These are phyloP conservation scores for Pittosporum tobira DNA, from an alignment of 129 eudicot genomes.

Conservation along the genomic window DNA sequence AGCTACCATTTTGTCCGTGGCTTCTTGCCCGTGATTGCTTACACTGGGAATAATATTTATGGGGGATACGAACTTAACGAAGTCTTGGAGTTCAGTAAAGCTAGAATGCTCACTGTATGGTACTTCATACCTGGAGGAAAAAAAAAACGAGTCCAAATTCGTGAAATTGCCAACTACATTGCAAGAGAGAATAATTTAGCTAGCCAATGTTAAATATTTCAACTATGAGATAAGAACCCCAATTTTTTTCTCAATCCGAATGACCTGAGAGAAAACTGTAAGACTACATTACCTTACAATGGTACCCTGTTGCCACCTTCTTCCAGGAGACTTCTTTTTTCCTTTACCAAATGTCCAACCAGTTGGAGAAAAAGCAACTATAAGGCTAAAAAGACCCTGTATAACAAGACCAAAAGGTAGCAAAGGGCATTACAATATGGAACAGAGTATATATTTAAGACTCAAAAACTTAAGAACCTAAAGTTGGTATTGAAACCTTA, in stretches of 20 bases:
- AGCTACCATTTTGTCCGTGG: slow-evolving; percentile 50
- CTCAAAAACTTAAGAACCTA: neutral
- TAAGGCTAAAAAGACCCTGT: slow-evolving; percentile 69
- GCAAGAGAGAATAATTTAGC: neutral
- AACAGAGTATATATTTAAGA: neutral
- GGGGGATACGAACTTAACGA: slow-evolving; percentile 74
- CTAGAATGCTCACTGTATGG: slow-evolving; percentile 97
- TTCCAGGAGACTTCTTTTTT: slow-evolving; percentile 82
- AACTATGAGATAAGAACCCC: neutral
- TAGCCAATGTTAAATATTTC: neutral
- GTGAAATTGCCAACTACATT: neutral
- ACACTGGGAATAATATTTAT: slow-evolving; percentile 84
- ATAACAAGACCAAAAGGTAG: slow-evolving; percentile 10
- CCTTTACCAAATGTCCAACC: slow-evolving; percentile 98
- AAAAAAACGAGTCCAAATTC: neutral
- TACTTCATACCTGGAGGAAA: slow-evolving; percentile 72
- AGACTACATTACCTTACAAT: slow-evolving; percentile 66
- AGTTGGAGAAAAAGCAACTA: slow-evolving; percentile 91
- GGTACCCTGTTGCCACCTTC: slow-evolving; percentile 95
- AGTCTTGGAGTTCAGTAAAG: slow-evolving; percentile 77
- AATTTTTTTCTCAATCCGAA: no score
- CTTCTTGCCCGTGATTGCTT: slow-evolving; percentile 60
- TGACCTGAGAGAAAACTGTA: neutral
- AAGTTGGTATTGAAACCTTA: neutral
- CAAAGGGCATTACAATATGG: neutral